phyloP scores from a whole-genome alignment of 2,329 filamentous ascomycete species.

The Ilyonectria sp. region DNA sequence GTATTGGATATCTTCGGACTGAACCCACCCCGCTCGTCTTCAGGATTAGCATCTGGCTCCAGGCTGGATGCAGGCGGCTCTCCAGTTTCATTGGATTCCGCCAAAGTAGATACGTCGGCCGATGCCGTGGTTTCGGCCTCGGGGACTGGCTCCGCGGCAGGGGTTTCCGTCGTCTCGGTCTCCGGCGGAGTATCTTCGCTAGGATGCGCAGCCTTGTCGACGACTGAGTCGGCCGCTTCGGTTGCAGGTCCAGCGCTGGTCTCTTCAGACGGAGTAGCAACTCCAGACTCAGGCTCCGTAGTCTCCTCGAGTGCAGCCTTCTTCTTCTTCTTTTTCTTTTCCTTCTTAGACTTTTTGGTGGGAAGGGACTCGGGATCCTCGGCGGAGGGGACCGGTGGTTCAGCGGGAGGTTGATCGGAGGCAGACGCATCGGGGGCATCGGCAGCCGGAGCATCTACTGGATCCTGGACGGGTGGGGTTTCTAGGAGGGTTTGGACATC shows the following conservation, averaged over 20 bases:
- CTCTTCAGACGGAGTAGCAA: slow-evolving; percentile 34
- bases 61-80: slow-evolving; percentile 40
- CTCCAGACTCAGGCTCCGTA: slow-evolving; percentile 36
- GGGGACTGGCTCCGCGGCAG: slow-evolving; percentile 27
- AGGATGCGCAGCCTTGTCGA: slow-evolving; percentile 28
- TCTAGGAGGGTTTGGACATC: slow-evolving; percentile 45
- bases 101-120: slow-evolving; percentile 22
- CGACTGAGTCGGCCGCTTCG: slow-evolving; percentile 26
- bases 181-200: slow-evolving; percentile 35
- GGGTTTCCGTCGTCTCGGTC: slow-evolving; percentile 35
- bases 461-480: slow-evolving; percentile 39
- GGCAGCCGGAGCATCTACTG: slow-evolving; percentile 34
- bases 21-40: slow-evolving; percentile 51
- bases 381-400: slow-evolving; percentile 28
- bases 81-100: slow-evolving; percentile 40
- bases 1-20: slow-evolving; percentile 47
- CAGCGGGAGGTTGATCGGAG: slow-evolving; percentile 31
- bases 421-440: slow-evolving; percentile 29
- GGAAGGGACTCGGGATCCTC: slow-evolving; percentile 42
- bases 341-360: slow-evolving; percentile 53
- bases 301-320: slow-evolving; percentile 43
- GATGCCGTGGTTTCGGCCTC: slow-evolving; percentile 25
- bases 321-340: slow-evolving; percentile 55
- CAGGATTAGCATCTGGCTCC: slow-evolving; percentile 46
- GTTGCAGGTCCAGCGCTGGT: slow-evolving; percentile 28